Conservation (phyloP, 108 stramenopile species). For the Chaetoceros muelleri region DNA sequence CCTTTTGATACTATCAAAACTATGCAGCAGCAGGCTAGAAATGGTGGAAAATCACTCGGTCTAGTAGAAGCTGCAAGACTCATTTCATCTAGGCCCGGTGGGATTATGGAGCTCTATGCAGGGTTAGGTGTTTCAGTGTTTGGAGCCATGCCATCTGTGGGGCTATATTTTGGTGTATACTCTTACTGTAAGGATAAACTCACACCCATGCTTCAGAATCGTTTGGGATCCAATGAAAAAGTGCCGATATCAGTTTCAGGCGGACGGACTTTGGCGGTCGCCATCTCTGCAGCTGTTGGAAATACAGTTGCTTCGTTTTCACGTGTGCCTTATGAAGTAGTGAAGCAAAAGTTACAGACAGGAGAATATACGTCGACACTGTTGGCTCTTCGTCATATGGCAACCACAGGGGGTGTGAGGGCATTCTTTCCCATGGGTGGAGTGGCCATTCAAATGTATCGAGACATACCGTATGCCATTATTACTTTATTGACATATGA, state of each 20-base stretch:
- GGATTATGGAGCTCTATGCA: constrained; percentile 72
- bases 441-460: constrained; percentile 78
- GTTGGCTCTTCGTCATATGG: constrained; percentile 54
- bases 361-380: constrained; percentile 60
- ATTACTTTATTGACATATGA: constrained; percentile 89
- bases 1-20: constrained; percentile 95
- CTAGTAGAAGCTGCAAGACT: constrained; percentile 45
- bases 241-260: constrained; percentile 1
- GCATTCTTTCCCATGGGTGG: constrained; percentile 85
- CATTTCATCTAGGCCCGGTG: constrained; percentile 53
- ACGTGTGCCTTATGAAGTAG: constrained; percentile 93
- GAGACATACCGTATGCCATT: constrained; percentile 95
- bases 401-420: constrained; percentile 33
- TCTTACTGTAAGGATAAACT: constrained; percentile 66
- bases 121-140: constrained; percentile 72
- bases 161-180: constrained; percentile 84
- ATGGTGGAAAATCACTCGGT: constrained; percentile 24
- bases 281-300: constrained; percentile 75
- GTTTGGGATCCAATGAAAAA: constrained; percentile 12
- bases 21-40: constrained; percentile 59
- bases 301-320: constrained; percentile 86
- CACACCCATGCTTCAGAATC: constrained; percentile 12
- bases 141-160: constrained; percentile 80
- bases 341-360: constrained; percentile 91
- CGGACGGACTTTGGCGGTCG: constrained; percentile 39